phyloP scores from a whole-genome alignment of 2,329 filamentous ascomycete species.

The Fusarium ambrosium region DNA sequence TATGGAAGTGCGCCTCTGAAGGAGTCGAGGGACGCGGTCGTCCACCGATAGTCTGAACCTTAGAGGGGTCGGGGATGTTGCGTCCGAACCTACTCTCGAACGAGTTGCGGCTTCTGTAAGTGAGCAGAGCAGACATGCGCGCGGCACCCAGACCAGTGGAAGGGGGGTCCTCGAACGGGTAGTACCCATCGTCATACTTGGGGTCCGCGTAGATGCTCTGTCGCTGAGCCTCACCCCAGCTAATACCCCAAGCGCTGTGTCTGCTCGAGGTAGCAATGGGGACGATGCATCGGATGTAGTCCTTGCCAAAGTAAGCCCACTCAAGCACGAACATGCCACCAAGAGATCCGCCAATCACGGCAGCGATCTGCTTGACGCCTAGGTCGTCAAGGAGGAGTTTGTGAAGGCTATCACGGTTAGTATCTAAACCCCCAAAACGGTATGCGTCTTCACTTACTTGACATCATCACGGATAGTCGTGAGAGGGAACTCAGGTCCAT shows the following conservation, averaged over 20 bases:
- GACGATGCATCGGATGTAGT: conserved; percentile 84
- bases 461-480: conserved; percentile 97
- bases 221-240: conserved; percentile 89
- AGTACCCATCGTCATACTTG: conserved; percentile 98
- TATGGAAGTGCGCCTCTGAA: conserved; percentile 80
- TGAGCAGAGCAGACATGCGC: conserved; percentile 95
- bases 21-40: conserved; percentile 71
- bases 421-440: background rate
- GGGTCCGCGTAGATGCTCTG: conserved; percentile 98
- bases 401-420: conserved; percentile 71
- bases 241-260: conserved; percentile 91
- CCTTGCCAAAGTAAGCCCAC: conserved; percentile 90
- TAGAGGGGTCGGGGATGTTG: conserved; percentile 89
- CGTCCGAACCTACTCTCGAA: conserved; percentile 96
- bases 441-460: conserved; percentile 67
- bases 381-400: conserved; percentile 84
- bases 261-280: conserved; percentile 88
- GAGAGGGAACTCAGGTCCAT: conserved; percentile 95
- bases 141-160: conserved; percentile 90
- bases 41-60: conserved; percentile 85
- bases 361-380: conserved; percentile 82
- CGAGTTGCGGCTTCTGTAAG: conserved; percentile 95
- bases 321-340: conserved; percentile 93
- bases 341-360: conserved; percentile 86
- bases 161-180: conserved; percentile 87